These are phyloP conservation scores for Isabelozyma heimii DNA, from an alignment of 805 yeast genomes.

Conservation along the genomic window DNA sequence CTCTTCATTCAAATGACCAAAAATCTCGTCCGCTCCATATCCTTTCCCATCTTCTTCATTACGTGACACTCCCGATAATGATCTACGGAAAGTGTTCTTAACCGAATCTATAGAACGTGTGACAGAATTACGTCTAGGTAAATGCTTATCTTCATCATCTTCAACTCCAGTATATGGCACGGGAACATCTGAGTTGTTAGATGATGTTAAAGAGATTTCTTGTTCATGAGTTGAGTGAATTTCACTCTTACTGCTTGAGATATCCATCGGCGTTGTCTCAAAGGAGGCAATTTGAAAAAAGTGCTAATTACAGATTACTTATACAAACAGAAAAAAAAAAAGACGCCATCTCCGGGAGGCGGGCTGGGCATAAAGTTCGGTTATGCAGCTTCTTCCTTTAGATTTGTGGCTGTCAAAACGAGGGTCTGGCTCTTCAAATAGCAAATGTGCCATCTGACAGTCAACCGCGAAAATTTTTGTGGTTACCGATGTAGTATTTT, in stretches of 20 bases:
- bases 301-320: too few species aligned
- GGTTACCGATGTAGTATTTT: not conserved
- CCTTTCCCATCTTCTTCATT: conserved; percentile 2
- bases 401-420: not conserved
- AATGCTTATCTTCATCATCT: not conserved
- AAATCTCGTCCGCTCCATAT: conserved; percentile 26
- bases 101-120: not conserved
- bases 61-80: conserved; percentile 1
- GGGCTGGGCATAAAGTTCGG: not conserved
- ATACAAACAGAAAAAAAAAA: too few species aligned
- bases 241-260: not conserved
- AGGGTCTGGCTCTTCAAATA: not conserved
- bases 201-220: conserved; percentile 7
- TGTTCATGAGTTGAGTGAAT: not conserved
- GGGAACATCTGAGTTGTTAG: conserved; percentile 9
- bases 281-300: too few species aligned
- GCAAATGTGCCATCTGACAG: too few species aligned
- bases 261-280: not conserved
- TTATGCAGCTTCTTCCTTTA: not conserved
- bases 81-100: conserved; percentile 1
- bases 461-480: not conserved
- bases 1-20: conserved; percentile 25
- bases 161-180: conserved; percentile 10
- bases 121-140: not conserved
- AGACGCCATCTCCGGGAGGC: too few species aligned